Percentiles rank a stretch among this genome's conserved stretches.
These are phyloP conservation scores for Candida sp. DNA, from an alignment of 1,139 yeast species.

Conservation along the genomic window DNA sequence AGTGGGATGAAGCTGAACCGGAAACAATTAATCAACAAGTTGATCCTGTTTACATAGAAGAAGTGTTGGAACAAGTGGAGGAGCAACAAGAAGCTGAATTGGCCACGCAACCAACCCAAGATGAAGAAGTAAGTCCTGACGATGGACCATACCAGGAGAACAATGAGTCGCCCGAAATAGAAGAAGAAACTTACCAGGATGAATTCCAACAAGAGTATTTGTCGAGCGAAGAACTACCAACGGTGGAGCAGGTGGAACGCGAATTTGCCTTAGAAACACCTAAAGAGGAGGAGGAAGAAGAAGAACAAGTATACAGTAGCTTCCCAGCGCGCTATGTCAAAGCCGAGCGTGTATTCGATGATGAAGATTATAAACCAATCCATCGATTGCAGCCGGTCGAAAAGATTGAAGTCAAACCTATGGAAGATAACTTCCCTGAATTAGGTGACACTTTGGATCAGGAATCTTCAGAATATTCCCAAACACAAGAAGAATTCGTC, in stretches of 20 bases:
- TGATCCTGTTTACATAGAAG: not conserved
- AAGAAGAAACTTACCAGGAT: not conserved
- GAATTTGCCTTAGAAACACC: not conserved
- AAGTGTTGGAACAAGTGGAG: not conserved
- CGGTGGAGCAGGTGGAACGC: not conserved
- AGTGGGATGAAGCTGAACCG: conserved; percentile 12
- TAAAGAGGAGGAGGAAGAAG: conserved; percentile 2
- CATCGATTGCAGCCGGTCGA: conserved; percentile 17
- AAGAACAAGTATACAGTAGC: not conserved
- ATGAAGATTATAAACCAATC: conserved; percentile 25
- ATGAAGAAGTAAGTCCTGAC: not conserved
- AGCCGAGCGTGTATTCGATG: conserved; percentile 33
- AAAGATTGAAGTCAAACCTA: conserved; percentile 7
- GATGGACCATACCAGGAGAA: not conserved
- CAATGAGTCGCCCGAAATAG: not conserved
- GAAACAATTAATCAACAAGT: not conserved
- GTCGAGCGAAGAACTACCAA: not conserved
- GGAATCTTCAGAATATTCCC: conserved; percentile 5
- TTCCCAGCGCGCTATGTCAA: conserved; percentile 10
- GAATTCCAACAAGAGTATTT: not conserved
- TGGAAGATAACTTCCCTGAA: not conserved
- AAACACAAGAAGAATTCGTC: conserved; percentile 10
- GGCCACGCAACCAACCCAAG: not conserved
- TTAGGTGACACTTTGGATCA: not conserved
- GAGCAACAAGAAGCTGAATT: not conserved